A percentile compares a stretch with the other conserved stretches of the same genome.
phyloP scores from a whole-genome alignment of 768 basidiomycete genomes.

The Strobilomyces confusus region DNA sequence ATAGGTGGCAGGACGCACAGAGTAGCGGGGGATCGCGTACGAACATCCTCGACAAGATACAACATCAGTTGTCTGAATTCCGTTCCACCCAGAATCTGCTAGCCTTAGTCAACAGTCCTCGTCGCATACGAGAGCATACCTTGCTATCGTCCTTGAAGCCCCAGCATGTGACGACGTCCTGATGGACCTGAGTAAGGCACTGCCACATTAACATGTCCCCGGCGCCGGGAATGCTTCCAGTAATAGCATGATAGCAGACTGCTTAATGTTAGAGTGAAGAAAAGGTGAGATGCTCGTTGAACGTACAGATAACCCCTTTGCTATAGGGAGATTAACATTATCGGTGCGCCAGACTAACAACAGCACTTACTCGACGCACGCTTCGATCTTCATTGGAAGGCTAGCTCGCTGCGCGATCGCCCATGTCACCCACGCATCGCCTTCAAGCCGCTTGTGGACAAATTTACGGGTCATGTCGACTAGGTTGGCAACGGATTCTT shows the following conservation, averaged over 20 bases:
- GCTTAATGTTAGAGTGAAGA: background rate
- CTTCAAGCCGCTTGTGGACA: constrained; percentile 1
- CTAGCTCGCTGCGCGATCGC: constrained; percentile 4
- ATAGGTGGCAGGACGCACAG: background rate
- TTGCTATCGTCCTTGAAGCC: constrained; percentile 1
- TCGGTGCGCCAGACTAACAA: background rate
- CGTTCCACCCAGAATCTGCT: constrained; percentile 2
- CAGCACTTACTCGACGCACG: constrained; percentile 3
- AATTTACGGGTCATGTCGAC: background rate
- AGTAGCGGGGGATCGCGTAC: background rate
- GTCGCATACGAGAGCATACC: background rate
- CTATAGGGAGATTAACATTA: background rate
- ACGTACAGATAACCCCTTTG: constrained; percentile 5
- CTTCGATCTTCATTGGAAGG: constrained; percentile 4
- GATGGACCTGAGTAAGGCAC: constrained; percentile 4
- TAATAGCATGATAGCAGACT: constrained; percentile 1
- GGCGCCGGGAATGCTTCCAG: background rate
- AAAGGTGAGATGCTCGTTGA: background rate
- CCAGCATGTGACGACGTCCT: constrained; percentile 8
- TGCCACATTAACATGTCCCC: background rate
- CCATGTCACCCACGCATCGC: constrained; percentile 9
- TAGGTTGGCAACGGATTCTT: background rate
- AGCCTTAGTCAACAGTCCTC: background rate
- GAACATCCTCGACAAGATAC: constrained; percentile 3
- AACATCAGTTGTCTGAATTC: constrained; percentile 3